Evolutionary conservation across 169 alveolate species (phyloP).

Genomic region (Miamiensis avidus): DNA sequence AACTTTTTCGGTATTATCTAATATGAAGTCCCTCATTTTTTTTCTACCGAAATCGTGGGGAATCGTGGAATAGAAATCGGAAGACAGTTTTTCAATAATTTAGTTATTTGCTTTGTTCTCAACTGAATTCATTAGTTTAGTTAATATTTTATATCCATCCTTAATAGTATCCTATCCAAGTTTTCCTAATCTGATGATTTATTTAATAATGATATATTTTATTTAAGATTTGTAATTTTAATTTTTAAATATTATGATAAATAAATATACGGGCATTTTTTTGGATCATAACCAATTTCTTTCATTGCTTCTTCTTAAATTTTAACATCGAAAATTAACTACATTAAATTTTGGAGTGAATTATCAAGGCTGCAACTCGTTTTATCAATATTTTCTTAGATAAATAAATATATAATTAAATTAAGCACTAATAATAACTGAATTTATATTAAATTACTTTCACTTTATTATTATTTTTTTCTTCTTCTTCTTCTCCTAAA

Average conservation of each 20-base stretch:
- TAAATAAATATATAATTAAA: too few species aligned
- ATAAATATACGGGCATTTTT: conserved; percentile 68
- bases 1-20: conserved; percentile 60
- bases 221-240: too few species aligned
- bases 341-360: conserved; percentile 55
- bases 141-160: conserved; percentile 71
- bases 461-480: conserved; percentile 28
- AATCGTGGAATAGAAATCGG: conserved; percentile 72
- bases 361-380: conserved; percentile 20
- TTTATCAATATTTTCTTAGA: conserved; percentile 6
- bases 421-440: too few species aligned
- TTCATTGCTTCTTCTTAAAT: conserved; percentile 68
- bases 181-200: conserved; percentile 59
- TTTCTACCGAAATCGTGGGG: conserved; percentile 84
- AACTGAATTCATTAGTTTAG: conserved; percentile 65
- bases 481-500: conserved; percentile 44
- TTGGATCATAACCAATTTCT: conserved; percentile 85
- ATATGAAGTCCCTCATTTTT: conserved; percentile 64
- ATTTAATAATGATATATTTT: too few species aligned
- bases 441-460: neutral
- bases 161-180: conserved; percentile 65
- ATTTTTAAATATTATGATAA: too few species aligned
- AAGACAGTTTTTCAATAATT: conserved; percentile 44
- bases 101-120: conserved; percentile 48
- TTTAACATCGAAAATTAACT: conserved; percentile 76